Evolutionary conservation across 257 asterid genomes (phyloP).

Genomic region (Capsicum baccatum): DNA sequence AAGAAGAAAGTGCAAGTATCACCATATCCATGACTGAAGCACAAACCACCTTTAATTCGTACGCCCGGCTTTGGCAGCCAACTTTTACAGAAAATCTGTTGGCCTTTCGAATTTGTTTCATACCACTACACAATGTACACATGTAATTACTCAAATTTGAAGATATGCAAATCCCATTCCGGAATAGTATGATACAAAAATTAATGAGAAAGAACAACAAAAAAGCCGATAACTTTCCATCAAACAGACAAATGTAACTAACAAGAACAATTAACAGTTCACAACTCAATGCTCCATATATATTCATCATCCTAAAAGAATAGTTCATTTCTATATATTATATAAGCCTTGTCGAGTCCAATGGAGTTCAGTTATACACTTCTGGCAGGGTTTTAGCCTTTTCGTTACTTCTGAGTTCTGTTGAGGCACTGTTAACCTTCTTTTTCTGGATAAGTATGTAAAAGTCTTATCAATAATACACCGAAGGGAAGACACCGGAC

Average conservation of each 20-base stretch:
- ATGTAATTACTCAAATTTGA: neutral
- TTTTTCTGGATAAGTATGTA: neutral
- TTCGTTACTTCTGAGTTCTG: neutral
- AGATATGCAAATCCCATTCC: neutral
- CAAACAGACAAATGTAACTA: conserved; percentile 4
- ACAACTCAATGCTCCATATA: neutral
- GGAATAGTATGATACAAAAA: neutral
- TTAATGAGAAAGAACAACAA: neutral
- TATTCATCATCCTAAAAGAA: neutral
- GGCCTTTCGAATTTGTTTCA: conserved; percentile 76
- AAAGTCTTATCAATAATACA: neutral
- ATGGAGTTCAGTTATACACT: neutral
- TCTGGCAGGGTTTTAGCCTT: neutral
- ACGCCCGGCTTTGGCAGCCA: conserved; percentile 96
- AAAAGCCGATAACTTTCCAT: conserved; percentile 5
- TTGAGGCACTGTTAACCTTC: neutral
- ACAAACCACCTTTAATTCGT: conserved; percentile 84
- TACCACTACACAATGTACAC: conserved; percentile 67
- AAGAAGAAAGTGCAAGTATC: conserved; percentile 99
- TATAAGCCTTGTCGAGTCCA: no score
- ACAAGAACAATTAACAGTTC: neutral
- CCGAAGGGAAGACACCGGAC: neutral
- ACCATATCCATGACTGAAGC: conserved; percentile 97
- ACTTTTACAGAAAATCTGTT: conserved; percentile 90
- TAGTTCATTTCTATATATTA: no score